Conservation (phyloP, 768 basidiomycete genomes). For the Suillus lakei region DNA sequence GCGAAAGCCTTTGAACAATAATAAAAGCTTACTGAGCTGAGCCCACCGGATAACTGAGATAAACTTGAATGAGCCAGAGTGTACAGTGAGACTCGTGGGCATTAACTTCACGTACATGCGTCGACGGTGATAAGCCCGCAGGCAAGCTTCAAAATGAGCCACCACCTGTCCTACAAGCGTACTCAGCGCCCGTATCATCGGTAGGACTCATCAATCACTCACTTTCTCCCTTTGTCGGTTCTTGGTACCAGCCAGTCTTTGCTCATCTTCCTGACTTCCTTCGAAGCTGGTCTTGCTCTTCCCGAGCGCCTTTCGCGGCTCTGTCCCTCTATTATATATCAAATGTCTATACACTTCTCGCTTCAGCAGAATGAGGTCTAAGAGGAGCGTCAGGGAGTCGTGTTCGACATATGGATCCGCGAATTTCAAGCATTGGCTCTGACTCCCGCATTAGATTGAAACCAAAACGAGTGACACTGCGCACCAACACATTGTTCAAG, state of each 20-base stretch:
- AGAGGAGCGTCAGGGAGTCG: conserved; percentile 69
- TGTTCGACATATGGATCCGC: conserved; percentile 91
- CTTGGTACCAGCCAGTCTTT: background rate
- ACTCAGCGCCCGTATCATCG: conserved; percentile 4
- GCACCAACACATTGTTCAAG: conserved; percentile 82
- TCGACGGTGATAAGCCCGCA: conserved; percentile 63
- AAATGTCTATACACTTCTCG: conserved; percentile 82
- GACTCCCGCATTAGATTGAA: conserved; percentile 15
- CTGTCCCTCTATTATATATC: conserved; percentile 77
- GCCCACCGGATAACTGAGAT: conserved; percentile 77
- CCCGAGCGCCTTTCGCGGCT: conserved; percentile 53
- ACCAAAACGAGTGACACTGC: background rate
- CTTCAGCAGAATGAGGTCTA: conserved; percentile 85
- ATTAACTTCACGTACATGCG: conserved; percentile 58
- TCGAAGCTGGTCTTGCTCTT: conserved; percentile 7
- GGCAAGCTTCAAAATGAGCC: conserved; percentile 63
- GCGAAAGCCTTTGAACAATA: background rate
- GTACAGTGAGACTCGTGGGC: conserved; percentile 6
- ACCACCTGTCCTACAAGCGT: conserved; percentile 56
- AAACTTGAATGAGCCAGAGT: conserved; percentile 6
- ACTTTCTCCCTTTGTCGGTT: conserved; percentile 32
- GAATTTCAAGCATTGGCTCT: conserved; percentile 67
- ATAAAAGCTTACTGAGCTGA: conserved; percentile 56
- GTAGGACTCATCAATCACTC: background rate
- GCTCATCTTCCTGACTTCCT: background rate